Percentiles rank a stretch among this genome's conserved stretches.
Evolutionary conservation across 2,329 filamentous ascomycete genomes (phyloP).

Genomic region (Neofusicoccum umdonicola): DNA sequence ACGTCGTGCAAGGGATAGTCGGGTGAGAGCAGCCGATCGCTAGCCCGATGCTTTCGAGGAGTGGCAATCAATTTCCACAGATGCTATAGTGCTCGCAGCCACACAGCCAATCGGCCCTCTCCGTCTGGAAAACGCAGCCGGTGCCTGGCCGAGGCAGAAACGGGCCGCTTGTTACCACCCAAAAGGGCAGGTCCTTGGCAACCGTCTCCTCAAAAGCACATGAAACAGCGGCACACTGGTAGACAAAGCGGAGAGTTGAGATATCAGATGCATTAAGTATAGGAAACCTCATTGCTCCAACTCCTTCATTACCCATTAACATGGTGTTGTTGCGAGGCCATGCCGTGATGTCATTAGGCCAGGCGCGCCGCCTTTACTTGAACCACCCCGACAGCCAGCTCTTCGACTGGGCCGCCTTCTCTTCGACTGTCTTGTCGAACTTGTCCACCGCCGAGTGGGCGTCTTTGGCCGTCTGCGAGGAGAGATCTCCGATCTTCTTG

Average conservation of each 20-base stretch:
- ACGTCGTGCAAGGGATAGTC: constrained; percentile 11
- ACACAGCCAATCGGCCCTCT: not conserved
- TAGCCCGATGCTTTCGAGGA: not conserved
- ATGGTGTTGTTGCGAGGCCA: not conserved
- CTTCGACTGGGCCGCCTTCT: constrained; percentile 78
- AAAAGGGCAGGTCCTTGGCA: constrained; percentile 7
- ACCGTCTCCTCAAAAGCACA: constrained; percentile 1
- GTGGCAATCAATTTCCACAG: constrained; percentile 6
- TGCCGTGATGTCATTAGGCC: not conserved
- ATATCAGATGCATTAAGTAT: not conserved
- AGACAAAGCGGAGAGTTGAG: not conserved
- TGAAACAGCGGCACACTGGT: not conserved
- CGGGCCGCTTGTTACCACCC: not conserved
- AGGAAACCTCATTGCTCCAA: not conserved
- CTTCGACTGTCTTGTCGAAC: constrained; percentile 78
- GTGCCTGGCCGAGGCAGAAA: not conserved
- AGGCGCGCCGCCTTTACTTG: constrained; percentile 4
- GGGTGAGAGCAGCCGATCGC: not conserved
- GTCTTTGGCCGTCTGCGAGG: constrained; percentile 61
- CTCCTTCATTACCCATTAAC: constrained; percentile 1
- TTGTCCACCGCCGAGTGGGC: constrained; percentile 63
- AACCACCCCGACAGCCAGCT: constrained; percentile 84
- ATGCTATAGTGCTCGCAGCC: not conserved
- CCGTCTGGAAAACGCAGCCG: not conserved
- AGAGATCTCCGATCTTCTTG: constrained; percentile 59